These are phyloP conservation scores for Lindgomyces ingoldianus DNA, from an alignment of 495 filamentous ascomycete genomes.

Conservation along the genomic window DNA sequence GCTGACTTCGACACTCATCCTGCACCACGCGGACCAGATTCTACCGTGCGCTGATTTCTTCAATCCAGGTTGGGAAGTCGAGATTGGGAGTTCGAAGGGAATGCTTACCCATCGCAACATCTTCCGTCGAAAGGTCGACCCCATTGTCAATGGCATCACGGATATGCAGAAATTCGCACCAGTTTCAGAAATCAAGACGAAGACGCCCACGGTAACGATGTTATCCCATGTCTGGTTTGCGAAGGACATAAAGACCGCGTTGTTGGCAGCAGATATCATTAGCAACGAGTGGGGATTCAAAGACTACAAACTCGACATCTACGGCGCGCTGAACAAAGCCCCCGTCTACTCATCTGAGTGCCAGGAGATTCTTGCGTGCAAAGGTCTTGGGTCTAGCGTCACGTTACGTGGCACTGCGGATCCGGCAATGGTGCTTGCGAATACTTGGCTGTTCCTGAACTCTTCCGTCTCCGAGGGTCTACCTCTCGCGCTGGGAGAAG, in stretches of 20 bases:
- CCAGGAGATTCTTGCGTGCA: conserved; percentile 63
- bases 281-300: conserved; percentile 67
- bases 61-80: conserved; percentile 68
- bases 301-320: conserved; percentile 64
- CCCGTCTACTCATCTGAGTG: conserved; percentile 63
- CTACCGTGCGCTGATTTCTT: conserved; percentile 66
- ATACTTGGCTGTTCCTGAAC: conserved; percentile 68
- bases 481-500: conserved; percentile 65
- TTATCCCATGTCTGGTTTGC: conserved; percentile 66
- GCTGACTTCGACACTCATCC: conserved; percentile 60
- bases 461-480: conserved; percentile 68
- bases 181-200: conserved; percentile 58
- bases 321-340: conserved; percentile 62
- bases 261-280: conserved; percentile 65
- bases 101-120: conserved; percentile 59
- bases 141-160: conserved; percentile 67
- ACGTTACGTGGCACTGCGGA: conserved; percentile 59
- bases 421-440: conserved; percentile 58
- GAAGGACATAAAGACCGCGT: conserved; percentile 66
- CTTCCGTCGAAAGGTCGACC: conserved; percentile 65
- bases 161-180: conserved; percentile 66
- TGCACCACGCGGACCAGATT: conserved; percentile 66
- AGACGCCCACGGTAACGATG: conserved; percentile 64
- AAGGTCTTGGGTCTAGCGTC: conserved; percentile 56
- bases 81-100: conserved; percentile 63